These are phyloP conservation scores for Pseudozyma thailandica DNA, from an alignment of 1,284 basidiomycete species.

Conservation along the genomic window DNA sequence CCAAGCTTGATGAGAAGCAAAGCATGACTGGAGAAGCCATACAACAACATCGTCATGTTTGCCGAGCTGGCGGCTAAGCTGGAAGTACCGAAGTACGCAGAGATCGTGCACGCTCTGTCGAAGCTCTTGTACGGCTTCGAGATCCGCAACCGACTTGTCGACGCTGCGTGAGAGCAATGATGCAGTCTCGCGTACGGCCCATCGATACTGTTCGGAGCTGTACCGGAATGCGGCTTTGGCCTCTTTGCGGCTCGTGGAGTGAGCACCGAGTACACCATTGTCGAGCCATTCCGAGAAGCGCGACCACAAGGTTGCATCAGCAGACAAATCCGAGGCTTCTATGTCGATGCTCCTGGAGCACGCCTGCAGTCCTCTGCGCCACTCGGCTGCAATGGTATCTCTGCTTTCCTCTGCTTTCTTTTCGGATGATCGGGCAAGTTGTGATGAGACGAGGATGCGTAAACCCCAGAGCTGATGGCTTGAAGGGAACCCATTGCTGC, in stretches of 20 bases:
- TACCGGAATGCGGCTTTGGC: conserved; percentile 22
- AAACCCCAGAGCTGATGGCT: conserved; percentile 47
- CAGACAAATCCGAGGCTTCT: conserved; percentile 2
- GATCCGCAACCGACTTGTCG: conserved; percentile 7
- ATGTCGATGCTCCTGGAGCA: conserved; percentile 18
- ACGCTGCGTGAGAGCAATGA: conserved; percentile 33
- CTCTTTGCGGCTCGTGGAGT: conserved; percentile 15
- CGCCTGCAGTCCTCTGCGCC: conserved; percentile 35
- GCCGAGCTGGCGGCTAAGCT: conserved; percentile 21
- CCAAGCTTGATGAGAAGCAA: conserved; percentile 29
- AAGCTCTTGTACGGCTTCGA: conserved; percentile 29
- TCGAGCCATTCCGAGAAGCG: conserved; percentile 44
- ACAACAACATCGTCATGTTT: conserved; percentile 16
- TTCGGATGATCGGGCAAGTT: conserved; percentile 17
- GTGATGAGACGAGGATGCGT: conserved; percentile 30
- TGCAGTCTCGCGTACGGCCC: conserved; percentile 40
- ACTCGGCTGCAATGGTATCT: conserved; percentile 30
- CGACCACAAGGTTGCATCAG: conserved; percentile 28
- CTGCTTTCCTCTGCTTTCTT: conserved; percentile 14
- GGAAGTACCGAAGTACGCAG: conserved; percentile 34
- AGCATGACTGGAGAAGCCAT: conserved; percentile 33
- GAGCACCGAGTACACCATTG: conserved; percentile 13
- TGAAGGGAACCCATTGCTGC: conserved; percentile 9
- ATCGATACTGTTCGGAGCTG: conserved; percentile 37
- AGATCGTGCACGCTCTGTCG: conserved; percentile 42